Conservation (phyloP, 805 yeast genomes). For the Torulaspora gathmanii region DNA sequence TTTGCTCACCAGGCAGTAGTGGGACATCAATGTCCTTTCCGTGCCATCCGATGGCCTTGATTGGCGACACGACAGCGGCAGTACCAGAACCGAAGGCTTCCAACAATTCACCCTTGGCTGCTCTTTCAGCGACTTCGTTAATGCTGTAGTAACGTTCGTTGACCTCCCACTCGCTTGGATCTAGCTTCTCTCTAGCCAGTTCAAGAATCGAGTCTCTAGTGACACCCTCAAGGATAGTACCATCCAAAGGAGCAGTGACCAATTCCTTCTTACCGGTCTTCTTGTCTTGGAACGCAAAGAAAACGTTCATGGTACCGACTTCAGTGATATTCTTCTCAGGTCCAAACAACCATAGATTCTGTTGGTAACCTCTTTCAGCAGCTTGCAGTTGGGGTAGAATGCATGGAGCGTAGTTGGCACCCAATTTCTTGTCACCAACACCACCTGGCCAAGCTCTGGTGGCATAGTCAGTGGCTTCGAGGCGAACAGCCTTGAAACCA, state of each 20-base stretch:
- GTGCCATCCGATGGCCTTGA: slow-evolving; percentile 77
- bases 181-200: slow-evolving; percentile 71
- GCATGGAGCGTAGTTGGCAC: slow-evolving; percentile 97
- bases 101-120: slow-evolving; percentile 73
- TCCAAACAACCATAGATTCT: slow-evolving; percentile 94
- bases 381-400: slow-evolving; percentile 87
- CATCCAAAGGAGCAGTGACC: slow-evolving; percentile 94
- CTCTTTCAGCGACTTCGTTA: slow-evolving; percentile 70
- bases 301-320: slow-evolving; percentile 97
- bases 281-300: slow-evolving; percentile 76
- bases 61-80: slow-evolving; percentile 95
- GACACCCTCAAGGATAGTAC: slow-evolving; percentile 95
- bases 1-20: slow-evolving; percentile 69
- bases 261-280: slow-evolving; percentile 81
- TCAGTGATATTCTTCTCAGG: slow-evolving; percentile 84
- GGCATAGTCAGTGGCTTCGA: slow-evolving; percentile 94
- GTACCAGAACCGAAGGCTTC: slow-evolving; percentile 98
- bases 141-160: slow-evolving; percentile 82
- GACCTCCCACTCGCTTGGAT: slow-evolving; percentile 72
- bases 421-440: slow-evolving; percentile 91
- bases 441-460: slow-evolving; percentile 99
- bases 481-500: slow-evolving; percentile 90
- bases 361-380: slow-evolving; percentile 87
- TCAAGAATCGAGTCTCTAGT: slow-evolving; percentile 84
- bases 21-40: slow-evolving; percentile 76